Percentiles rank a stretch among this genome's conserved stretches.
Conservation (phyloP, 2,329 filamentous ascomycete genomes). For the Aspergillus sp. region DNA sequence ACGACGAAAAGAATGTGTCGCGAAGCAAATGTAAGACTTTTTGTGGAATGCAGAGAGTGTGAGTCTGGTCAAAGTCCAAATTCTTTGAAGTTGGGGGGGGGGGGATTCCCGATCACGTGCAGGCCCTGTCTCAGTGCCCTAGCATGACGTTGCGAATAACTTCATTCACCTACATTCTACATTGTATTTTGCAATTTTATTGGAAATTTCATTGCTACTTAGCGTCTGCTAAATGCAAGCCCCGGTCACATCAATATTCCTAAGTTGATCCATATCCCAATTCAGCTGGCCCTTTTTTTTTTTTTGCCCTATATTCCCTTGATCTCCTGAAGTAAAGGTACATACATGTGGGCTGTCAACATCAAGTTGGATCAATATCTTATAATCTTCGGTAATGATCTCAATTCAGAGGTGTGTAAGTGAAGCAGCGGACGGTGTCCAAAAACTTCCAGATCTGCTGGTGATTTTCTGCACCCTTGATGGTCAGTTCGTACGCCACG, state of each 20-base stretch:
- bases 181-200: too few species aligned
- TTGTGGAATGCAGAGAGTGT: neutral
- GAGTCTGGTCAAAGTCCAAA: neutral
- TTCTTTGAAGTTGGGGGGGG: slow-evolving; percentile 1
- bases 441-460: slow-evolving; percentile 39
- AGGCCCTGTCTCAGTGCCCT: neutral
- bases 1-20: neutral
- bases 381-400: neutral
- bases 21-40: neutral
- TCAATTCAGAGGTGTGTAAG: slow-evolving; percentile 20
- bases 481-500: slow-evolving; percentile 28
- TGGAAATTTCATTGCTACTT: neutral
- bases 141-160: neutral
- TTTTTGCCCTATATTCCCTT: neutral
- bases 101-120: slow-evolving; percentile 3
- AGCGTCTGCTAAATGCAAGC: neutral
- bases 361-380: neutral
- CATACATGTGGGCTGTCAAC: neutral
- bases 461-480: slow-evolving; percentile 28
- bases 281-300: neutral
- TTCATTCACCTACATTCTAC: neutral
- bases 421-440: slow-evolving; percentile 33
- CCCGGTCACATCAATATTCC: neutral
- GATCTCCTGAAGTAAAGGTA: neutral
- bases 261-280: neutral